phyloP scores from a whole-genome alignment of 2,329 filamentous ascomycete species.

The Trichoderma sp. region DNA sequence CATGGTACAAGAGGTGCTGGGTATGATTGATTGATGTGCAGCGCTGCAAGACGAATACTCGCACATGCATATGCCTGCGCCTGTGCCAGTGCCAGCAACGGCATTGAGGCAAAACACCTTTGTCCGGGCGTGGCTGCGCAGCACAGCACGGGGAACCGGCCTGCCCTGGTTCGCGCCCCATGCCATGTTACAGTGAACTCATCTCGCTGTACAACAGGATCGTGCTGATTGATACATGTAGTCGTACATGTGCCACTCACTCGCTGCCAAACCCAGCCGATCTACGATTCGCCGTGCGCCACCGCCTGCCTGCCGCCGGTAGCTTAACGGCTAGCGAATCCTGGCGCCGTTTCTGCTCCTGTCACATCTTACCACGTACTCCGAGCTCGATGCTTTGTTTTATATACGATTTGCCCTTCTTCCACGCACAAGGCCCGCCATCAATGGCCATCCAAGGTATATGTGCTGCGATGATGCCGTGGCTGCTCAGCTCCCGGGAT shows the following conservation, averaged over 20 bases:
- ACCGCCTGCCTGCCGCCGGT: not conserved
- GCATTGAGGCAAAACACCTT: not conserved
- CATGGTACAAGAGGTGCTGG: not conserved
- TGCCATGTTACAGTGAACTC: not conserved
- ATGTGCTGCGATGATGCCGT: not conserved
- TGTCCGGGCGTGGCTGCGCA: not conserved
- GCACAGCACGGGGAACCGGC: not conserved
- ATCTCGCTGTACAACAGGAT: slow-evolving; percentile 4
- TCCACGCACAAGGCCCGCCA: not conserved
- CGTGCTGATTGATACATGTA: not conserved
- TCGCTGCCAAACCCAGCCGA: slow-evolving; percentile 9
- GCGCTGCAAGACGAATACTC: not conserved
- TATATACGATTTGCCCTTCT: not conserved
- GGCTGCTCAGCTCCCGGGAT: not conserved
- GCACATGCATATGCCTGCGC: not conserved
- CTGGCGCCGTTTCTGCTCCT: not conserved
- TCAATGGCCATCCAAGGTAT: too few species aligned
- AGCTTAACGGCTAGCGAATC: not conserved
- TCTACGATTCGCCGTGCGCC: slow-evolving; percentile 17
- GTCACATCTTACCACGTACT: not conserved
- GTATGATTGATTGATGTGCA: not conserved
- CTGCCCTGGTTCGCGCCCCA: not conserved
- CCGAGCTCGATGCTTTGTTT: not conserved
- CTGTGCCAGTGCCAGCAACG: not conserved
- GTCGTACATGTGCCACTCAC: not conserved